phyloP scores from a whole-genome alignment of 2,329 filamentous ascomycete species.

The Pseudogymnoascus sp. region DNA sequence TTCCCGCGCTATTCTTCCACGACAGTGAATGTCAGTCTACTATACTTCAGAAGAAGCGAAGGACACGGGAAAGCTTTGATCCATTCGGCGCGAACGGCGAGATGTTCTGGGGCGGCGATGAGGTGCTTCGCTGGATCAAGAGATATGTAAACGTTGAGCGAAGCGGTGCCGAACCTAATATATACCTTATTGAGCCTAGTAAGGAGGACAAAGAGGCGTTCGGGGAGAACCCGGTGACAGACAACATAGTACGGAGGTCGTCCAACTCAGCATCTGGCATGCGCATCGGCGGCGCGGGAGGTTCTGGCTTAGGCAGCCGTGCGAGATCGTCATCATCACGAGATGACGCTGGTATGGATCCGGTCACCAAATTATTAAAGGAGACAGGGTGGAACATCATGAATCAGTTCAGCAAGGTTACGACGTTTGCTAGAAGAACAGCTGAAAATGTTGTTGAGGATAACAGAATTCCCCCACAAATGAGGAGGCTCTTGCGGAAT shows the following conservation, averaged over 20 bases:
- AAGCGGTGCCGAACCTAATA: slow-evolving; percentile 77
- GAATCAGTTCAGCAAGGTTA: slow-evolving; percentile 95
- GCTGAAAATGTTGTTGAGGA: slow-evolving; percentile 90
- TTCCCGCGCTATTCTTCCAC: slow-evolving; percentile 94
- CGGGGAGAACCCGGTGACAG: slow-evolving; percentile 34
- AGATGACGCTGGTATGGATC: slow-evolving; percentile 74
- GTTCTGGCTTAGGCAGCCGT: slow-evolving; percentile 28
- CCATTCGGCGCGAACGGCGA: slow-evolving; percentile 77
- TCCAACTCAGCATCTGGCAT: slow-evolving; percentile 25
- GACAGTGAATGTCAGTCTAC: slow-evolving; percentile 95
- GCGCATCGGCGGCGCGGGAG: slow-evolving; percentile 29
- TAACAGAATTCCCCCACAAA: slow-evolving; percentile 79
- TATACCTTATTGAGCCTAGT: slow-evolving; percentile 83
- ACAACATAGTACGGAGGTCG: slow-evolving; percentile 34
- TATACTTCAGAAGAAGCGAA: slow-evolving; percentile 84
- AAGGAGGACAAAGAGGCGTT: slow-evolving; percentile 80
- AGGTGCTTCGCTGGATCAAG: slow-evolving; percentile 84
- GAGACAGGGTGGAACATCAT: slow-evolving; percentile 94
- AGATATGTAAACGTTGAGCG: slow-evolving; percentile 76
- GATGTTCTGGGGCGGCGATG: slow-evolving; percentile 97
- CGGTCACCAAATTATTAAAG: slow-evolving; percentile 85
- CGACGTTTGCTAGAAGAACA: slow-evolving; percentile 85
- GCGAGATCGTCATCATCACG: slow-evolving; percentile 24
- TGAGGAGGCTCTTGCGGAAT: slow-evolving; percentile 75
- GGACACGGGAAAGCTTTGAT: slow-evolving; percentile 77